phyloP scores from a whole-genome alignment of 2,329 filamentous ascomycete genomes.

The Fusarium sp. region DNA sequence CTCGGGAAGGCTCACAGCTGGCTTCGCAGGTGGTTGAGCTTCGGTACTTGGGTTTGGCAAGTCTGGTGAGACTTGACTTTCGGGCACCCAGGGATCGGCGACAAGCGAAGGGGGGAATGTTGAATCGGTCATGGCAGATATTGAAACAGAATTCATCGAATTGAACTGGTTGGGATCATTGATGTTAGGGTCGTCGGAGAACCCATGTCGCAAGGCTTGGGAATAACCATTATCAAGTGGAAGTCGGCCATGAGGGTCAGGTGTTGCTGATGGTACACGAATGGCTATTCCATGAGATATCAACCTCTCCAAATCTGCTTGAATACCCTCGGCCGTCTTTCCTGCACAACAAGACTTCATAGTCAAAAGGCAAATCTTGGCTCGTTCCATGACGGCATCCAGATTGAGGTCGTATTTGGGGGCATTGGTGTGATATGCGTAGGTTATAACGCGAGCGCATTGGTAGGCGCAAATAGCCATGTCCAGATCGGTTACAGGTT shows the following conservation, averaged over 20 bases:
- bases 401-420: slow-evolving; percentile 59
- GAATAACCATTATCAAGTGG: slow-evolving; percentile 42
- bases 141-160: slow-evolving; percentile 27
- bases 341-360: slow-evolving; percentile 65
- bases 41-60: slow-evolving; percentile 40
- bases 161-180: slow-evolving; percentile 39
- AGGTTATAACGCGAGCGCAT: slow-evolving; percentile 66
- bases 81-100: slow-evolving; percentile 49
- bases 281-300: slow-evolving; percentile 60
- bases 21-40: slow-evolving; percentile 29
- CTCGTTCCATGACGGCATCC: slow-evolving; percentile 64
- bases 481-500: slow-evolving; percentile 68
- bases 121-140: slow-evolving; percentile 48
- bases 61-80: slow-evolving; percentile 48
- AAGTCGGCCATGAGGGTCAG: slow-evolving; percentile 36
- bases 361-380: slow-evolving; percentile 64
- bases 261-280: slow-evolving; percentile 38
- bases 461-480: slow-evolving; percentile 69
- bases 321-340: slow-evolving; percentile 63
- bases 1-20: slow-evolving; percentile 36
- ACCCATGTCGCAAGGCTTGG: slow-evolving; percentile 42
- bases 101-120: slow-evolving; percentile 52
- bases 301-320: slow-evolving; percentile 65
- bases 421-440: slow-evolving; percentile 62
- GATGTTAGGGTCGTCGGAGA: slow-evolving; percentile 50